Conservation (phyloP, 306 rosid genomes). For the Senna siamea region DNA sequence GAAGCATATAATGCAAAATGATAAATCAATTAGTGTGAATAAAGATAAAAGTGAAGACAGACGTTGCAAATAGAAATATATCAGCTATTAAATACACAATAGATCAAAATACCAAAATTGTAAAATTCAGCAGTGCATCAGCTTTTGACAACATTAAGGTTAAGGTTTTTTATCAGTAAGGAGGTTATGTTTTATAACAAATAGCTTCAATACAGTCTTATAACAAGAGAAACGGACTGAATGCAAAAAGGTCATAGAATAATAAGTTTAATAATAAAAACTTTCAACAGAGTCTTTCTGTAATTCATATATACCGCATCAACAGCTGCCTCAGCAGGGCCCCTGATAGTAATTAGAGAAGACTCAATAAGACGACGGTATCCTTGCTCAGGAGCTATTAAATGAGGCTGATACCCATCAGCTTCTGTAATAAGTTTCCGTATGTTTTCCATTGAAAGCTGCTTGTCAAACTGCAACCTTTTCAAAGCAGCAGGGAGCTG, state of each 20-base stretch:
- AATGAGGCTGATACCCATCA: constrained; percentile 97
- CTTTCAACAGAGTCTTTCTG: constrained; percentile 15
- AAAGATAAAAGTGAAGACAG: background rate
- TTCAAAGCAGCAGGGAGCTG: constrained; percentile 96
- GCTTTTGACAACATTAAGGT: background rate
- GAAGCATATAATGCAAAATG: constrained; percentile 34
- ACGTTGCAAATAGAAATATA: background rate
- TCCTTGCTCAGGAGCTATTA: constrained; percentile 98
- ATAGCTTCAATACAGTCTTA: background rate
- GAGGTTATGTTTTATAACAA: background rate
- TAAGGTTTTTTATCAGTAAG: constrained; percentile 14
- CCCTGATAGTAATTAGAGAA: constrained; percentile 75
- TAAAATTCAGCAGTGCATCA: background rate
- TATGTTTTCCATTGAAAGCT: constrained; percentile 94
- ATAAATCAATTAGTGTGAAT: constrained; percentile 22
- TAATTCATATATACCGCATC: constrained; percentile 69
- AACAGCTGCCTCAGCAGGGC: constrained; percentile 96
- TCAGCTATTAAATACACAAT: background rate
- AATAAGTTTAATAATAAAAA: background rate
- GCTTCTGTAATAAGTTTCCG: constrained; percentile 92
- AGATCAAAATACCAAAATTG: background rate
- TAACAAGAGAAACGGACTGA: background rate
- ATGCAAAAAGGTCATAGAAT: background rate
- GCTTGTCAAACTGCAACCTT: constrained; percentile 96
- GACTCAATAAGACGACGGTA: constrained; percentile 95